Conservation (phyloP, 495 filamentous ascomycete species). For the Baudoinia panamericana region DNA sequence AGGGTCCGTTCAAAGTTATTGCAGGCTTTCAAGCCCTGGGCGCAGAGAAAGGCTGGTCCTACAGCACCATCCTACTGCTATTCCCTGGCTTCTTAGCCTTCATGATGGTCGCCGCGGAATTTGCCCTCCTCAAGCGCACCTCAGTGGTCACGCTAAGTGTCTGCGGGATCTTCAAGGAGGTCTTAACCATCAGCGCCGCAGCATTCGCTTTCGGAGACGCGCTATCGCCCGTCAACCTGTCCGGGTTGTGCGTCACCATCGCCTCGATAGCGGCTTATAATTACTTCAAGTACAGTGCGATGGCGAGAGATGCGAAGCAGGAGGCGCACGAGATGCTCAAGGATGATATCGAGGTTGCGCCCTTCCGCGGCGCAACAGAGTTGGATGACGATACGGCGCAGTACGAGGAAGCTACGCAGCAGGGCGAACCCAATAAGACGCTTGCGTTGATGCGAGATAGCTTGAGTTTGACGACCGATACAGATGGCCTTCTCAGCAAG, state of each 20-base stretch:
- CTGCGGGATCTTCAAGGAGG: slow-evolving; percentile 98
- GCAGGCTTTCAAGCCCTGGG: slow-evolving; percentile 49
- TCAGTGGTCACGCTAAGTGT: slow-evolving; percentile 93
- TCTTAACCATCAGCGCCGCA: slow-evolving; percentile 85
- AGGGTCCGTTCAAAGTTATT: slow-evolving; percentile 56
- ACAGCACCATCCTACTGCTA: slow-evolving; percentile 51
- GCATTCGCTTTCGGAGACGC: slow-evolving; percentile 79
- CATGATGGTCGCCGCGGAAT: slow-evolving; percentile 92
- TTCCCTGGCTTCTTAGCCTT: slow-evolving; percentile 91
- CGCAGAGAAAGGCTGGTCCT: slow-evolving; percentile 47
- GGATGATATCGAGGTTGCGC: slow-evolving; percentile 3
- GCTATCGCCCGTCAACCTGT: slow-evolving; percentile 78
- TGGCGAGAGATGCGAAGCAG: slow-evolving; percentile 44
- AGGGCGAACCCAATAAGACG: not conserved
- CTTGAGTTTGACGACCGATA: slow-evolving; percentile 1
- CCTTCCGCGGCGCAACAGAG: slow-evolving; percentile 4
- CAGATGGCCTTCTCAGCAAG: not conserved
- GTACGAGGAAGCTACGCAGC: not conserved
- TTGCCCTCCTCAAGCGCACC: slow-evolving; percentile 86
- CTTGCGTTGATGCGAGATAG: slow-evolving; percentile 10
- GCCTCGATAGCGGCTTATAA: slow-evolving; percentile 80
- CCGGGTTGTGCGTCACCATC: slow-evolving; percentile 80
- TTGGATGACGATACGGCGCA: not conserved
- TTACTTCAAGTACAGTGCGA: slow-evolving; percentile 82
- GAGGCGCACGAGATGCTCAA: slow-evolving; percentile 12